A percentile compares a stretch with the other conserved stretches of the same genome.
Evolutionary conservation across 78 protist genomes (phyloP).

Genomic region (Chrysochromulina tobinii): DNA sequence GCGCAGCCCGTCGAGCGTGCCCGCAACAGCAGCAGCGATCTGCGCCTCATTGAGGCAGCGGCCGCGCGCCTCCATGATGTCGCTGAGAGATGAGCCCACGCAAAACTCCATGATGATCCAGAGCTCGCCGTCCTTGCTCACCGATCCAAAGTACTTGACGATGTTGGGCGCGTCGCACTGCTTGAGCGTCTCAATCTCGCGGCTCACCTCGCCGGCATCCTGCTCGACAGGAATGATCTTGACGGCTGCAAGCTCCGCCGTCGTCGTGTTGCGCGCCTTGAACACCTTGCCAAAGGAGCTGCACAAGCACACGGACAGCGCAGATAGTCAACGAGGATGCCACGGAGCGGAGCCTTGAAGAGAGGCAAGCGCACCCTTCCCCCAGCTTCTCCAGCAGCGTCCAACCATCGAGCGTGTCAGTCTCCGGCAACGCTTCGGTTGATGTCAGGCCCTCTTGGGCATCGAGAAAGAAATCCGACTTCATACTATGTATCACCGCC

Average conservation of each 20-base stretch:
- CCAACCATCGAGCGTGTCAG: no score
- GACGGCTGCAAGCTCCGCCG: neutral
- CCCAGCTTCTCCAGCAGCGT: conserved; percentile 15
- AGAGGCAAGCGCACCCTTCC: conserved; percentile 6
- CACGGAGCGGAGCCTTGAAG: no score
- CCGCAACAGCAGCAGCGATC: neutral
- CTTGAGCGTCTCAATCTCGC: conserved; percentile 2
- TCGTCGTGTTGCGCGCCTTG: neutral
- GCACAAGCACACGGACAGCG: no score
- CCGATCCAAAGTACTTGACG: neutral
- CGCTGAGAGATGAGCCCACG: neutral
- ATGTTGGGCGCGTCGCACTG: neutral
- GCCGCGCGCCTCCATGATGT: neutral
- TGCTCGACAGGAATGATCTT: neutral
- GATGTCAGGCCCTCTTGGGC: no score
- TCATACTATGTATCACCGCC: no score
- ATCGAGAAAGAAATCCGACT: no score
- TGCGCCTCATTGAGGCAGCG: no score
- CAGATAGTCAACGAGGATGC: no score
- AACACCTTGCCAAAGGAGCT: conserved; percentile 25
- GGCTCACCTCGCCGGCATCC: neutral
- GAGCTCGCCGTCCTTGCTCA: neutral
- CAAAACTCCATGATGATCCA: conserved; percentile 33
- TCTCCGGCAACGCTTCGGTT: no score
- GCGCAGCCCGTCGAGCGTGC: conserved; percentile 1